Base-by-base conservation (phyloP, 176 grass and related monocot species). In the Pharus latifolius region DNA sequence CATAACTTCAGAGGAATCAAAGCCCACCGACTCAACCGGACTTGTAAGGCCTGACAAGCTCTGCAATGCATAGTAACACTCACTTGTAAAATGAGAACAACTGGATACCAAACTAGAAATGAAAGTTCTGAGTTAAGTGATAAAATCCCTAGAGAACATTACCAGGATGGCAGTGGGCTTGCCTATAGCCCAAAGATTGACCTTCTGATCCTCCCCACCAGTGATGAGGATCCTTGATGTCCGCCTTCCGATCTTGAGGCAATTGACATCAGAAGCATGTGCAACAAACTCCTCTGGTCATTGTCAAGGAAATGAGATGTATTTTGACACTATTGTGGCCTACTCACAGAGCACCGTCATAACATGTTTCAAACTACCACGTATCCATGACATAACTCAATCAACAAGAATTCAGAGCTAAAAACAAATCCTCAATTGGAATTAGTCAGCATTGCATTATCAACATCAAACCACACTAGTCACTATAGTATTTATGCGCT, bases 121-220 rank as follows among this genome's bases (percentile, higher is more conserved):
- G 1, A 12, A 7, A 56, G 45, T 63, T 29, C 28, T 47, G 6
- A 61, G 30, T 19, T 27, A 61, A 63, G 2, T 8, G n/a, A 41
- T 12, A 50, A 2, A 70, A 79, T 63, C 61, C 35, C 14, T n/a
- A 55, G 19, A 45, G 22, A 42, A 75, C 22, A 65, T 44, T 89
- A 98, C 94, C 93, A 90, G 32, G 78, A 93, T 66, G 25, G 81
- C 77, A 63, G 68, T 88, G 14, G 84, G 94, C 76, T 90, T 97
- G 56, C 94, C 94, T 22, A 97, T 73, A 65, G 66, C 80, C 94
- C 89, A 98, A 85, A 98, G 75, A 82, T 93, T 98, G 72, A 98
- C 89, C 65, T 85, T 88, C 42, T 81, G 54, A 85, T 98, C 94
- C 6, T 98, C 89, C 53, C 89, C 94, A 62, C 89, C 94, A 3